Evolutionary conservation across 352 stramenopile genomes (phyloP), one percentile per base, ranked within the genome.

Genomic region (Globisporangium nagaii): DNA sequence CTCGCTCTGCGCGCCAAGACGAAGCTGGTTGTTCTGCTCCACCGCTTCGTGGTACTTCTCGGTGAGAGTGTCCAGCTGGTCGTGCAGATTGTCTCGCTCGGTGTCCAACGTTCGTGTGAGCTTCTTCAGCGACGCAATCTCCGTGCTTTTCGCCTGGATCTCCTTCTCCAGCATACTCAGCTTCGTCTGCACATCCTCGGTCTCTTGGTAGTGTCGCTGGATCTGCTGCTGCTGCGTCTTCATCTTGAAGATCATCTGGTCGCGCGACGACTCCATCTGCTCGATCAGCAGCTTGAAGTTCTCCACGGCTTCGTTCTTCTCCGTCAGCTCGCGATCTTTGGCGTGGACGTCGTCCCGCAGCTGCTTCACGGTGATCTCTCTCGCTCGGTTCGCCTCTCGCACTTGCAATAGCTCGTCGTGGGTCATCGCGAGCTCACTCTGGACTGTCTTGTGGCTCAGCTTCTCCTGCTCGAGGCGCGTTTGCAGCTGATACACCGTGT

Each of bases 201-300:
- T 71, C 24, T 89, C 69, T 37, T 77, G 60, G 20, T 83, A 60
- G 9, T 81, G 63, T 1, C 73, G 77, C 53, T 89, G 77, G 10
- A 75, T 61, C 20, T 87, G 73, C 42, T 89, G 73, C 41, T 86
- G 75, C 15, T 81, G 71, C 53, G 89, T 83, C 50, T 91, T 90
- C 17, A 82, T 62, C 56, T 92, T 81, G 53, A 89, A 88, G 15
- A 78, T 66, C 55, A 88, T 71, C 60, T 91, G 78, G 31, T 94
- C 81, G 4, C 84, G 77, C n/a, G 79, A 87, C 0, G 74, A 79
- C 50, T 92, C 81, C 75, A 94, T 90, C 45, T 92, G 81, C 60
- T 88, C 80, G 15, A 92, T 71, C 34, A 94, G 37, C 19, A 90
- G 60, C 41, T 86, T 86, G 2, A 86, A 68, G 27, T 88, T 92